Conservation (phyloP, 139 green algal genomes). For the Chlorella sp. region DNA sequence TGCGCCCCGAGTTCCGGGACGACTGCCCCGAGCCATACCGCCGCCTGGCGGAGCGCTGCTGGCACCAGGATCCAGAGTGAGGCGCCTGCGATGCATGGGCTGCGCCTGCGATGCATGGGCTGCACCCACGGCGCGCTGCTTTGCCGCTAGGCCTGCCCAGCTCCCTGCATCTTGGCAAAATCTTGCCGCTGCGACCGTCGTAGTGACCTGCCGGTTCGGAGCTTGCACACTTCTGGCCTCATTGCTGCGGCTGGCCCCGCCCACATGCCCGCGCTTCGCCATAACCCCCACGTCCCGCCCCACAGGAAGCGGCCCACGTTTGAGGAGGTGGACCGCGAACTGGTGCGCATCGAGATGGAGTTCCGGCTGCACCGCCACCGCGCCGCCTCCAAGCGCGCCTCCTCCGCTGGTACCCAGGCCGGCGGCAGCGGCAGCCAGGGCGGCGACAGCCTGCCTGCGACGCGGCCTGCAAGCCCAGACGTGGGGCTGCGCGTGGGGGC, state of each 20-base stretch:
- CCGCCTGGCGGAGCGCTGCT: slow-evolving; percentile 41
- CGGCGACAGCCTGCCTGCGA: neutral
- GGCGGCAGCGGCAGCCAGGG: neutral
- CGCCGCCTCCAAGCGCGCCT: slow-evolving; percentile 18
- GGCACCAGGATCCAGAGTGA: slow-evolving; percentile 38
- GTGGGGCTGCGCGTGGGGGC: neutral
- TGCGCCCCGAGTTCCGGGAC: slow-evolving; percentile 40
- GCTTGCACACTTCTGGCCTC: too few relatives aligned
- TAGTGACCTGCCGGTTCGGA: too few relatives aligned
- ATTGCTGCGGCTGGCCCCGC: too few relatives aligned
- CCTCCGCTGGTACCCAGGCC: neutral
- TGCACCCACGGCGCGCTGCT: too few relatives aligned
- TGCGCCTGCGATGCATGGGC: too few relatives aligned
- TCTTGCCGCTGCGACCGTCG: too few relatives aligned
- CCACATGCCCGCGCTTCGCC: too few relatives aligned
- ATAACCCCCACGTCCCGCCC: neutral
- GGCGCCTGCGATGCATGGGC: neutral
- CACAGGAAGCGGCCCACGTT: slow-evolving; percentile 7
- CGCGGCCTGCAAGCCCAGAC: slow-evolving; percentile 9
- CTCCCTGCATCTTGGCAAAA: too few relatives aligned
- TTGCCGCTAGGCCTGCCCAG: too few relatives aligned
- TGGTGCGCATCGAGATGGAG: slow-evolving; percentile 37
- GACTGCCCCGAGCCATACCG: slow-evolving; percentile 30
- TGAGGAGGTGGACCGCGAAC: slow-evolving; percentile 16
- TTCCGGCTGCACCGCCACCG: slow-evolving; percentile 26